Base-by-base conservation (phyloP, 2,329 filamentous ascomycete genomes). In the Penicillium sp. region DNA sequence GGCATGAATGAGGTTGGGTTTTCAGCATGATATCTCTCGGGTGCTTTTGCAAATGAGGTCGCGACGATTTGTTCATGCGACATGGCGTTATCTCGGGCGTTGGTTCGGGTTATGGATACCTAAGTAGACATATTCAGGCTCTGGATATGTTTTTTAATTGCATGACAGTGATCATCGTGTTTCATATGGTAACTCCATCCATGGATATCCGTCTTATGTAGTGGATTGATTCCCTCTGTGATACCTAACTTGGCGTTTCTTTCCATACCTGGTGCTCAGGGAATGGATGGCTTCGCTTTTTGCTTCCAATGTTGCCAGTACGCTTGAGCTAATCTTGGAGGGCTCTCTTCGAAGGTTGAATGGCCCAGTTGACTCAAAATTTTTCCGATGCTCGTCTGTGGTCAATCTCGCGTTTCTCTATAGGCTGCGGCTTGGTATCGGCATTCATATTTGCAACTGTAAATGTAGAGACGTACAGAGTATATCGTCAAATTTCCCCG, bases 61-160 rank as follows among this genome's bases (percentile, higher is more conserved):
- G 24, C 21, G n/a, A 32, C 33, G 46, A 29, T 21, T 37, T 42
- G 24, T 48, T 45, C 43, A 45, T 42, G 28, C 31, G 50, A 43
- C 35, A 46, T 49, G 54, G 54, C 51, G 54, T 57, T 57, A 43
- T 32, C 13, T 45, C 24, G 21, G 54, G 54, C 54, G 54, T 57
- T 56, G 41, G 41, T 39, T 47, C 4, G 15, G 48, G 47, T 33
- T 38, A 45, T n/a, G 35, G n/a, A 31, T 51, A 34, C 28, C 32
- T 43, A 43, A 22, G 31, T 33, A 40, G 47, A 26, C 28, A 48
- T 48, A 42, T 43, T 29, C 26, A 46, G 26, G 9, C 26, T 46
- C 19, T 40, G 34, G 15, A 26, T 46, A 29, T 21, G 33, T 13
- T 46, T 46, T 45, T 13, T 21, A 40, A 40, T 46, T 32, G 15